Conservation (phyloP, 2,329 filamentous ascomycete species). For the Venturia aucupariae region DNA sequence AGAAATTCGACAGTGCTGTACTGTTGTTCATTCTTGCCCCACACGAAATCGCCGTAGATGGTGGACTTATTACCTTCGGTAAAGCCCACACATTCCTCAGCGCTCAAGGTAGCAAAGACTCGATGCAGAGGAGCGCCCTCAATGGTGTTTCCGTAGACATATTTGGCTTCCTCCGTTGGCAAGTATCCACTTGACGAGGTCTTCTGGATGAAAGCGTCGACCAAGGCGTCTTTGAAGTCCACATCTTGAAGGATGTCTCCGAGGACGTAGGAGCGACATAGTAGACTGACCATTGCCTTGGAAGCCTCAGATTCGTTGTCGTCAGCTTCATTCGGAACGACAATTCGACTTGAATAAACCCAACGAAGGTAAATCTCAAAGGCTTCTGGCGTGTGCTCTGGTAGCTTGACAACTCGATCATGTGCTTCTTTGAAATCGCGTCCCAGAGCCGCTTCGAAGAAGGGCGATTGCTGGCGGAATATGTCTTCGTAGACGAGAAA, state of each 20-base stretch:
- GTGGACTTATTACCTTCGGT: no score
- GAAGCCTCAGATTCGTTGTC: neutral
- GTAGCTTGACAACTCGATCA: constrained; percentile 14
- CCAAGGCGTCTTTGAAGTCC: constrained; percentile 12
- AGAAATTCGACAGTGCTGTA: neutral
- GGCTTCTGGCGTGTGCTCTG: constrained; percentile 12
- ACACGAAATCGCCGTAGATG: neutral
- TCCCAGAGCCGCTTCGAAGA: constrained; percentile 16
- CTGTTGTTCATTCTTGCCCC: neutral
- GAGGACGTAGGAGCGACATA: constrained; percentile 5
- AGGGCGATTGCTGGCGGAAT: constrained; percentile 15
- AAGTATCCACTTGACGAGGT: no score
- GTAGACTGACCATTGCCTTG: neutral
- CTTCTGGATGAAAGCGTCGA: constrained; percentile 8
- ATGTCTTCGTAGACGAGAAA: constrained; percentile 13
- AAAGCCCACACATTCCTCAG: neutral
- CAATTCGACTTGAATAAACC: constrained; percentile 15
- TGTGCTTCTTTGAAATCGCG: constrained; percentile 15
- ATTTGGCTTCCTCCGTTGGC: neutral
- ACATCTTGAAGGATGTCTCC: constrained; percentile 16
- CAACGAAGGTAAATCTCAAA: constrained; percentile 19
- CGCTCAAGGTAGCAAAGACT: neutral
- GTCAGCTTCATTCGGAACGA: neutral
- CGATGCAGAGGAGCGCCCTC: neutral
- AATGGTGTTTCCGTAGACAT: neutral